These are phyloP conservation scores for Phytophthora litchii DNA, from an alignment of 352 stramenopile genomes.

Conservation along the genomic window DNA sequence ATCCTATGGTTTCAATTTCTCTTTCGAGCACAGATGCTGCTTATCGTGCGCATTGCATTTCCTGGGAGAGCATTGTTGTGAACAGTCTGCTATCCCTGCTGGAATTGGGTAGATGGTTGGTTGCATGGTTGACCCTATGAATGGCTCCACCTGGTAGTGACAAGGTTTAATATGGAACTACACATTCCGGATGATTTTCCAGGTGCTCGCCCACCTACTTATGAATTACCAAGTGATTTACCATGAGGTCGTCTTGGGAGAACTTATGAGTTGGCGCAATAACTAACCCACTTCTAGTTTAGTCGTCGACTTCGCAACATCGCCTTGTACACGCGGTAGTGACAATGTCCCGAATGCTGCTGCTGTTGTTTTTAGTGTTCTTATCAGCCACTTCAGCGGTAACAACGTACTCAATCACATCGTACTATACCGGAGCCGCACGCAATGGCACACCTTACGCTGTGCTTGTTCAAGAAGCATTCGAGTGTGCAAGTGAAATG, in stretches of 20 bases:
- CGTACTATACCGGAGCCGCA: constrained; percentile 7
- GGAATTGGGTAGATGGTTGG: too few relatives aligned
- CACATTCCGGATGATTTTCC: neutral
- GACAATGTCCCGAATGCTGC: neutral
- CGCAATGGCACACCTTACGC: constrained; percentile 1
- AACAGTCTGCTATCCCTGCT: too few relatives aligned
- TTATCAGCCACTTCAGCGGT: constrained; percentile 1
- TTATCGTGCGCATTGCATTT: neutral
- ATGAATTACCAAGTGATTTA: neutral
- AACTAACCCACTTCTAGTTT: constrained; percentile 1
- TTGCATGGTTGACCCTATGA: too few relatives aligned
- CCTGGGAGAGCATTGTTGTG: neutral
- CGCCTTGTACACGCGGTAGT: neutral
- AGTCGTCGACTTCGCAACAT: neutral
- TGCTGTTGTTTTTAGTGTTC: neutral
- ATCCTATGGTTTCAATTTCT: too few relatives aligned
- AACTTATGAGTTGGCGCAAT: neutral
- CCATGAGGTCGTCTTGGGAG: constrained; percentile 4
- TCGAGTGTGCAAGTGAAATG: constrained; percentile 5
- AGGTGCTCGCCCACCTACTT: neutral
- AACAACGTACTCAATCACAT: constrained; percentile 9
- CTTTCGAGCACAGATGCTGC: neutral
- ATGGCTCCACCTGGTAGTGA: neutral
- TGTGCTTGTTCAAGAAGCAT: constrained; percentile 11
- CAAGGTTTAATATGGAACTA: too few relatives aligned